A percentile compares a stretch with the other conserved stretches of the same genome.
These are phyloP conservation scores for Aspergillus haitiensis DNA, from an alignment of 495 filamentous ascomycete species.

Conservation along the genomic window DNA sequence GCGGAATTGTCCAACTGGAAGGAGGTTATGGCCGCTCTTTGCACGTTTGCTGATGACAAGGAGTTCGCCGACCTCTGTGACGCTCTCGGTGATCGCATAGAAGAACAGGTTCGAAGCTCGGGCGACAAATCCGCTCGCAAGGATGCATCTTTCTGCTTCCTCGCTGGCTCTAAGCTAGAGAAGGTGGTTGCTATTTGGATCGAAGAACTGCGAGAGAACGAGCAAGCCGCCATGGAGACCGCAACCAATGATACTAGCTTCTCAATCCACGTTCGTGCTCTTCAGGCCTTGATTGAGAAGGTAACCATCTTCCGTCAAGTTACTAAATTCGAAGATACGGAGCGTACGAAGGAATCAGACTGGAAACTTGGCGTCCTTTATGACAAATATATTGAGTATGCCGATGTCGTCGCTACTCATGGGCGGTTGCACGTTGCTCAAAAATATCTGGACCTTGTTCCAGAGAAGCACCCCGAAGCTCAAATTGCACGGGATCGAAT, in stretches of 20 bases:
- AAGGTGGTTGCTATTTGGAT: slow-evolving; percentile 96
- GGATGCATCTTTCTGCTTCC: slow-evolving; percentile 92
- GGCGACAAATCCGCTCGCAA: slow-evolving; percentile 63
- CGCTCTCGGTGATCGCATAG: slow-evolving; percentile 86
- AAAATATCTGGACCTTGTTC: slow-evolving; percentile 88
- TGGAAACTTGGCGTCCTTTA: slow-evolving; percentile 92
- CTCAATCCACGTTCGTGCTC: slow-evolving; percentile 82
- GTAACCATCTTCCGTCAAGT: slow-evolving; percentile 96
- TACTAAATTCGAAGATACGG: slow-evolving; percentile 83
- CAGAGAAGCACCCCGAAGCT: slow-evolving; percentile 80
- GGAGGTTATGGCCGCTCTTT: slow-evolving; percentile 91
- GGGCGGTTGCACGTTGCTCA: slow-evolving; percentile 84
- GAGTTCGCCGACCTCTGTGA: slow-evolving; percentile 98
- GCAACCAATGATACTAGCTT: slow-evolving; percentile 73
- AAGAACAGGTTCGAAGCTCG: slow-evolving; percentile 59
- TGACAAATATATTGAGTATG: slow-evolving; percentile 95
- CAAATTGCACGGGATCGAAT: slow-evolving; percentile 85
- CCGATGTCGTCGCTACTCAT: slow-evolving; percentile 88
- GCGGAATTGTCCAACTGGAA: slow-evolving; percentile 92
- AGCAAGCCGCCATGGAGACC: slow-evolving; percentile 69
- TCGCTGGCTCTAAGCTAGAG: slow-evolving; percentile 93
- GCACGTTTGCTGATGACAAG: slow-evolving; percentile 85
- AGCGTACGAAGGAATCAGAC: slow-evolving; percentile 63
- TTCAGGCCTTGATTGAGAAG: slow-evolving; percentile 96
- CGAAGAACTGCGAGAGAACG: slow-evolving; percentile 77